Evolutionary conservation across 345 rosid genomes (phyloP).

Genomic region (Bruguiera parviflora): DNA sequence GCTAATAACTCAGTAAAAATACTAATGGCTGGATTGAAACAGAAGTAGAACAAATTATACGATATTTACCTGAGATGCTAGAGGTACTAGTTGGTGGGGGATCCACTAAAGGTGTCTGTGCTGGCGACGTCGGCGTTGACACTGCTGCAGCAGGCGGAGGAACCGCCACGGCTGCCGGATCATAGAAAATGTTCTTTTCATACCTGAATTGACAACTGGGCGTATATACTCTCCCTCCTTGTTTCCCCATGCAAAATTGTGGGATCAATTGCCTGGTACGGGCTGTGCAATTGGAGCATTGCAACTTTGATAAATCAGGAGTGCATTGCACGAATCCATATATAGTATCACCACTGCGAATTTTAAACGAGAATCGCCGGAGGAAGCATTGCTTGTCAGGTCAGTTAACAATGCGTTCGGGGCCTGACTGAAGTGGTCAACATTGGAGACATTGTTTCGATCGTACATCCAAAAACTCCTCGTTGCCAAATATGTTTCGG

Average conservation of each 20-base stretch:
- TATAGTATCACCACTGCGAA: conserved; percentile 23
- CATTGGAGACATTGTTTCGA: neutral
- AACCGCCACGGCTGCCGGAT: neutral
- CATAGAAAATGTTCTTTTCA: conserved; percentile 31
- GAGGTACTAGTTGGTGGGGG: neutral
- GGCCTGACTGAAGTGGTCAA: conserved; percentile 10
- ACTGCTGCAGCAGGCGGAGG: neutral
- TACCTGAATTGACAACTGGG: conserved; percentile 48
- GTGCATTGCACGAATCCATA: conserved; percentile 46
- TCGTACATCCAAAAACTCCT: neutral
- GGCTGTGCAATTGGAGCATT: conserved; percentile 22
- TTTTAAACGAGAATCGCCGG: conserved; percentile 16
- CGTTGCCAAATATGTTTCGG: neutral
- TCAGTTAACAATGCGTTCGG: conserved; percentile 10
- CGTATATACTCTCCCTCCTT: conserved; percentile 29
- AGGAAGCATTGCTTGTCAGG: conserved; percentile 19
- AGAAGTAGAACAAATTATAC: no score
- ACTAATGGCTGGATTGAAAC: no score
- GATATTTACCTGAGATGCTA: neutral
- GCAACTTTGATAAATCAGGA: conserved; percentile 23
- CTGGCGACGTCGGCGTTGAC: neutral
- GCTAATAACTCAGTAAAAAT: no score
- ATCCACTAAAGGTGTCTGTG: neutral
- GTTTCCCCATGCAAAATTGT: conserved; percentile 20
- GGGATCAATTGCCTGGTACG: conserved; percentile 10